Evolutionary conservation across 176 grass and related monocot species (phyloP).

Genomic region (Triticum turgidum): DNA sequence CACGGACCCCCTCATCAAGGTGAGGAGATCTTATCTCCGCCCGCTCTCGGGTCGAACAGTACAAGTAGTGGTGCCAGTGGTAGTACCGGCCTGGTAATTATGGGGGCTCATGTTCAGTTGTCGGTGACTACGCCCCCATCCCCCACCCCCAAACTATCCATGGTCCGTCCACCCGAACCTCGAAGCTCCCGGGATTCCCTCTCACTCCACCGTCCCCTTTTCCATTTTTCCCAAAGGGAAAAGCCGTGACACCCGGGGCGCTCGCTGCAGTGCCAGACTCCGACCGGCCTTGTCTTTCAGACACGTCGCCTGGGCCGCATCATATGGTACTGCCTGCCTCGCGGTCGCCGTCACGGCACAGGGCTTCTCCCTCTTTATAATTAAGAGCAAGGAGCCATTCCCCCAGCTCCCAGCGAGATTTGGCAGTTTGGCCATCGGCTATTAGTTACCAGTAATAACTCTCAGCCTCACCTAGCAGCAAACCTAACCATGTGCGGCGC

Average conservation of each 20-base stretch:
- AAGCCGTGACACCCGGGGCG: slow-evolving; percentile 30
- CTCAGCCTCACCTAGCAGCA: not conserved
- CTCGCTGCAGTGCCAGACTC: slow-evolving; percentile 18
- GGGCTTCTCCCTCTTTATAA: not conserved
- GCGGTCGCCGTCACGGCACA: not conserved
- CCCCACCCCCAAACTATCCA: not conserved
- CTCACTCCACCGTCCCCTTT: not conserved
- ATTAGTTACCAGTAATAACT: not conserved
- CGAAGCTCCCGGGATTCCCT: not conserved
- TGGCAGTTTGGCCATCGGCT: not conserved
- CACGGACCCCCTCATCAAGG: slow-evolving; percentile 61
- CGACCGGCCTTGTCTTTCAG: slow-evolving; percentile 27
- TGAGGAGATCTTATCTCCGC: not conserved
- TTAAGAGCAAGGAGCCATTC: too few relatives aligned
- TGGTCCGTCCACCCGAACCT: not conserved
- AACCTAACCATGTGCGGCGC: not conserved
- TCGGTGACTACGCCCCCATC: not conserved
- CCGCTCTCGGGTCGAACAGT: not conserved
- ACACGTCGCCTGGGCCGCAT: not conserved
- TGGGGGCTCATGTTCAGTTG: not conserved
- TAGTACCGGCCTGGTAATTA: not conserved
- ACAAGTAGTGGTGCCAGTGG: not conserved
- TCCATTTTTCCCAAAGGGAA: not conserved
- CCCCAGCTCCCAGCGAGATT: not conserved
- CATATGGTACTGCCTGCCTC: not conserved